Evolutionary conservation across 306 rosid species (phyloP).

Genomic region (Prunus salicina): DNA sequence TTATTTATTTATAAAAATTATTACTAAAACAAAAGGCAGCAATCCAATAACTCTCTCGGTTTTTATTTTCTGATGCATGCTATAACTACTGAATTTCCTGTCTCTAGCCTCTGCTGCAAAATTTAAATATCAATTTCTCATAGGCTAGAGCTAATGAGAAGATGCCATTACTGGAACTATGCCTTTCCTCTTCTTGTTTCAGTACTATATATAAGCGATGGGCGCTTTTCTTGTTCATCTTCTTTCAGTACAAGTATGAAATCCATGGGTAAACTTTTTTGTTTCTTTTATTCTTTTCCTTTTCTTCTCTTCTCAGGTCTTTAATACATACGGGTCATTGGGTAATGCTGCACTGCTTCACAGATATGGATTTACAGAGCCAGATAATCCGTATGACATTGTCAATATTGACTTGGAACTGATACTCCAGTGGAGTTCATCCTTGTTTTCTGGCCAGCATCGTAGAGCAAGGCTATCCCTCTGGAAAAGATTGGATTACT

Average conservation of each 20-base stretch:
- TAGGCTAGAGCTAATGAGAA: not conserved
- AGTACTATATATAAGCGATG: too few species aligned
- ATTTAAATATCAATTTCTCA: too few species aligned
- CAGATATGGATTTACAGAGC: conserved; percentile 90
- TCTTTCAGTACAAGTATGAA: not conserved
- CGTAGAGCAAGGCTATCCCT: conserved; percentile 64
- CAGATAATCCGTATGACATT: conserved; percentile 65
- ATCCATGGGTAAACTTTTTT: not conserved
- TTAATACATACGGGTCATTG: conserved; percentile 75
- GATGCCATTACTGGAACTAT: not conserved
- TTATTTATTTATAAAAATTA: not conserved
- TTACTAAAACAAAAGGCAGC: not conserved
- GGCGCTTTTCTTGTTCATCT: not conserved
- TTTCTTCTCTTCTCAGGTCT: conserved; percentile 49
- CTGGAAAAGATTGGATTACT: conserved; percentile 70
- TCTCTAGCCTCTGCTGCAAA: too few species aligned
- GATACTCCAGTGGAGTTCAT: conserved; percentile 64
- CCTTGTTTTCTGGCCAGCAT: conserved; percentile 58
- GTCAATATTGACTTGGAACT: conserved; percentile 81
- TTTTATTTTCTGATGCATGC: too few species aligned
- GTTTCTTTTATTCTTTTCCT: not conserved
- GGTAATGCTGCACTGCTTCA: conserved; percentile 95
- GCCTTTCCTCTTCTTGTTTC: too few species aligned
- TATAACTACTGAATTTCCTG: too few species aligned
- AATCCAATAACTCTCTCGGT: too few species aligned